A percentile compares a stretch with the other conserved stretches of the same genome.
Conservation (phyloP, 495 filamentous ascomycete genomes). For the Hypoxylon intermedium region DNA sequence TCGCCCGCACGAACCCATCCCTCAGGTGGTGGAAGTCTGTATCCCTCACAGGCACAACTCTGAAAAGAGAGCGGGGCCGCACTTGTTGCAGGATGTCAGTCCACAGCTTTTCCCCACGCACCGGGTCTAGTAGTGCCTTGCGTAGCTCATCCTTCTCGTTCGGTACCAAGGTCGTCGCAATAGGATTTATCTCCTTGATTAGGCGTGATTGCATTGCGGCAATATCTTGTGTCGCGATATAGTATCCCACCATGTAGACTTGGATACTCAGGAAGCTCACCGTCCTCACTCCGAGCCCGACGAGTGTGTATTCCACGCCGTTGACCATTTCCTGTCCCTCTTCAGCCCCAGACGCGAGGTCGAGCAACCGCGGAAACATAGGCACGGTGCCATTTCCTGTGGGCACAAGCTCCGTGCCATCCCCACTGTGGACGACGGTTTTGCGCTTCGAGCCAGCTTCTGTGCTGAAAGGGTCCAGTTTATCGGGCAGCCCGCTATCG, state of each 20-base stretch:
- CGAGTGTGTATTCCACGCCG: conserved; percentile 77
- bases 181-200: conserved; percentile 61
- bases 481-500: conserved; percentile 52
- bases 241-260: conserved; percentile 93
- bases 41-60: conserved; percentile 83
- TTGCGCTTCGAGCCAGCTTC: conserved; percentile 58
- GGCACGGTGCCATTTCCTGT: conserved; percentile 87
- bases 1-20: conserved; percentile 86
- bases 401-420: conserved; percentile 70
- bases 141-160: conserved; percentile 76
- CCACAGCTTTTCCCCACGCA: conserved; percentile 73
- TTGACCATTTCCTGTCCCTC: conserved; percentile 41
- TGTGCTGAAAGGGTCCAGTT: conserved; percentile 53
- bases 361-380: conserved; percentile 76
- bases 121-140: conserved; percentile 70
- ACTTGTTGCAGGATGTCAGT: conserved; percentile 67
- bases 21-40: conserved; percentile 92
- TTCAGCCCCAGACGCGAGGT: conserved; percentile 57
- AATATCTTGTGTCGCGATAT: conserved; percentile 82
- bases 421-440: conserved; percentile 59
- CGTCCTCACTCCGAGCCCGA: conserved; percentile 85
- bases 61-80: conserved; percentile 69
- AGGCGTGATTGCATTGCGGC: conserved; percentile 55
- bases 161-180: conserved; percentile 82
- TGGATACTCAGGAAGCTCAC: conserved; percentile 90